These are phyloP conservation scores for Xerocomellus intermedius DNA, from an alignment of 768 basidiomycete genomes.

Conservation along the genomic window DNA sequence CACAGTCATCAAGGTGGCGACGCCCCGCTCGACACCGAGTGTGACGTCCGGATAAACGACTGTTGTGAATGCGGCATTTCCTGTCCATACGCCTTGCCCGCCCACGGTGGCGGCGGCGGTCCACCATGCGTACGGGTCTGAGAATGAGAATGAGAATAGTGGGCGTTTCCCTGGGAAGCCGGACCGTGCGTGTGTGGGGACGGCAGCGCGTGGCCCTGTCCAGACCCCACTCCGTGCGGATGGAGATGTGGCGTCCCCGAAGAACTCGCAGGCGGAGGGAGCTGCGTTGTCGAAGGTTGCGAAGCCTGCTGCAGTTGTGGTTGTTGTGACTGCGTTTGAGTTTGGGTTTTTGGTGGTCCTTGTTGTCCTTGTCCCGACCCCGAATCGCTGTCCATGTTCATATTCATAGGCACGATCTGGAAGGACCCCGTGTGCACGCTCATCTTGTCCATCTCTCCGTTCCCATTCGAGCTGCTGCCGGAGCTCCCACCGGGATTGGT, in stretches of 20 bases:
- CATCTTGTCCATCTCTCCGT: slow-evolving; percentile 30
- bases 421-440: slow-evolving; percentile 58
- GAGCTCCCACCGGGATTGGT: slow-evolving; percentile 19
- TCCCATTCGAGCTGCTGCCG: slow-evolving; percentile 3
- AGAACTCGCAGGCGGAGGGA: slow-evolving; percentile 2
- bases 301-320: slow-evolving; percentile 1
- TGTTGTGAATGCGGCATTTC: slow-evolving; percentile 39
- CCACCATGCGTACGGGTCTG: slow-evolving; percentile 16
- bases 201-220: slow-evolving; percentile 10
- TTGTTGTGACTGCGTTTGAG: slow-evolving; percentile 6
- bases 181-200: slow-evolving; percentile 7
- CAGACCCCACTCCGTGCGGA: slow-evolving; percentile 7
- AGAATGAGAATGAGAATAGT: slow-evolving; percentile 7
- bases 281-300: slow-evolving; percentile 12
- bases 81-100: slow-evolving; percentile 20
- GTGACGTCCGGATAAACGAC: slow-evolving; percentile 48
- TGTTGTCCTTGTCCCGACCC: slow-evolving; percentile 6
- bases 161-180: slow-evolving; percentile 7
- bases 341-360: neutral
- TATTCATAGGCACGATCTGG: slow-evolving; percentile 39
- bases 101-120: slow-evolving; percentile 27
- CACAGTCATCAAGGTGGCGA: slow-evolving; percentile 26
- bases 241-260: slow-evolving; percentile 19
- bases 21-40: slow-evolving; percentile 38
- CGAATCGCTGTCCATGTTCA: slow-evolving; percentile 21